Conservation (phyloP, 345 rosid species). For the Brassica nigra region DNA sequence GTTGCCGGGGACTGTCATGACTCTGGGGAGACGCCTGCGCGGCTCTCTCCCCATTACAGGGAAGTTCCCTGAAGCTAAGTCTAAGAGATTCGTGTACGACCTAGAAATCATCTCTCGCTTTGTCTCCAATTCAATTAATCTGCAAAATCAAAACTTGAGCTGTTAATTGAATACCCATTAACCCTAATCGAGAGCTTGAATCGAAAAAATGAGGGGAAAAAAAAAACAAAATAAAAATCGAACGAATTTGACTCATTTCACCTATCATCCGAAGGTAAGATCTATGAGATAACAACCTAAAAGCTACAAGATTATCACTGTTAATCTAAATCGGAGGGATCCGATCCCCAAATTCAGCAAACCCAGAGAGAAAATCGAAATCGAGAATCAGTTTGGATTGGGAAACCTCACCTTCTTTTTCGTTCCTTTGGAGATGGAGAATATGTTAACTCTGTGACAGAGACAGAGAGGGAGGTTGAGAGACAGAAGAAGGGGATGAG, state of each 20-base stretch:
- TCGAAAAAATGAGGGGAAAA: background rate
- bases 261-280: slow-evolving; percentile 25
- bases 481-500: background rate
- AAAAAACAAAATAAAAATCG: background rate
- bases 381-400: background rate
- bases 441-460: slow-evolving; percentile 22
- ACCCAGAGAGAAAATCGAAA: background rate
- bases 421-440: slow-evolving; percentile 33
- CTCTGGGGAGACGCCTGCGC: slow-evolving; percentile 41
- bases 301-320: slow-evolving; percentile 16
- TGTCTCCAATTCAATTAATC: slow-evolving; percentile 31
- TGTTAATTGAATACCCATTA: slow-evolving; percentile 1
- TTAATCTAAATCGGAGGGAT: slow-evolving; percentile 32
- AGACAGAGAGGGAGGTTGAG: background rate
- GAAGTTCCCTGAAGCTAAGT: slow-evolving; percentile 46
- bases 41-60: slow-evolving; percentile 46
- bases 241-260: slow-evolving; percentile 28
- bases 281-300: slow-evolving; percentile 31
- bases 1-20: slow-evolving; percentile 46
- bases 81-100: slow-evolving; percentile 43
- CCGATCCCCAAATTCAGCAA: slow-evolving; percentile 42
- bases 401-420: background rate
- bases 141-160: background rate
- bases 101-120: slow-evolving; percentile 41
- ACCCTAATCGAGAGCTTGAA: slow-evolving; percentile 25